Base-by-base conservation (phyloP, 495 filamentous ascomycete species). In the Jackrogersella minutella region DNA sequence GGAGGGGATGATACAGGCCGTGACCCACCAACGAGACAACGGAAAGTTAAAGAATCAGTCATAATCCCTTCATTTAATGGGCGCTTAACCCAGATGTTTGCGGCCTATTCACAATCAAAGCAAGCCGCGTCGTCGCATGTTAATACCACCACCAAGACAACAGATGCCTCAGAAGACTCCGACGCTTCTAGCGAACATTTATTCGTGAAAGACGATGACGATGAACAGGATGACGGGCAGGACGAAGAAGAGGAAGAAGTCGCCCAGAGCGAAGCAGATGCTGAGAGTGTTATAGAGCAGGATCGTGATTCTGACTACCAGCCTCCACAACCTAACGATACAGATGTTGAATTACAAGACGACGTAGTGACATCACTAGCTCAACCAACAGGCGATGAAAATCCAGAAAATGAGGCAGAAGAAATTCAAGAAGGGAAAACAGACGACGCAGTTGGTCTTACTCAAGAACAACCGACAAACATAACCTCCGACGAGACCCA, bases 1-100 rank as follows among this genome's bases (percentile, higher is more conserved):
- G n/a, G n/a, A n/a, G n/a, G n/a, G 5, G 69, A 67, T 16, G 24
- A 62, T 30, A 41, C 50, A 36, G 37, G 43, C 3, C 49, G 31
- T 13, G 64, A 62, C 14, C 21, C 43, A 21, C 46, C 53, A 28
- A 41, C 44, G 24, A 73, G 60, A 28, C 67, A 62, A 41, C 66
- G 66, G 9, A 46, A 31, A 46, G 49, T 53, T 11, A 66, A 62
- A 58, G 56, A 64, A 54, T 13, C 64, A 31, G 39, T 62, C 7
- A 76, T 77, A 28, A 68, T 76, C 6, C 81, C 77, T 62, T 82
- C 80, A 30, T 90, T 96, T 71, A 85, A 90, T 28, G 85, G 86
- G 10, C 85, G 86, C 43, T 82, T 94, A 52, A 77, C 79, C 5
- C 86, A 85, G 50, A 80, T 85, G 36, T 97, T 97, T 79, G 84